These are phyloP conservation scores for Hypericum androsaemum DNA, from an alignment of 345 rosid species.

Conservation along the genomic window DNA sequence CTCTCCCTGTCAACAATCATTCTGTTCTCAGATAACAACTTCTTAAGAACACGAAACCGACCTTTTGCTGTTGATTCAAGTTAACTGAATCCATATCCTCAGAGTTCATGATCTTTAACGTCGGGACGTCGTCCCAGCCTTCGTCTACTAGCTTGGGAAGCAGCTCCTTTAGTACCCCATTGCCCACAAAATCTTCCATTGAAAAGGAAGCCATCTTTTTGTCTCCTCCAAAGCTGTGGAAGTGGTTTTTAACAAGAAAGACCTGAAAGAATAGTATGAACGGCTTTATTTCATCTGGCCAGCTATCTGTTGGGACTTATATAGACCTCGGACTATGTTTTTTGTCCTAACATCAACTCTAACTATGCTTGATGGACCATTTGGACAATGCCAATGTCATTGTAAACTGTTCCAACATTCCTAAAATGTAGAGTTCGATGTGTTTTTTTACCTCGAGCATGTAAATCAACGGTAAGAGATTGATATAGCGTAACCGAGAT, in stretches of 20 bases:
- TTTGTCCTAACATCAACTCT: too few species aligned
- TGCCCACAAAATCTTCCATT: conserved; percentile 51
- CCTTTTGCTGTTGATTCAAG: conserved; percentile 53
- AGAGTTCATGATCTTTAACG: conserved; percentile 52
- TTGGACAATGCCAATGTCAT: too few species aligned
- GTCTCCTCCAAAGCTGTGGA: background rate
- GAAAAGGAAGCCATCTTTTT: conserved; percentile 49
- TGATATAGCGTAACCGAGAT: too few species aligned
- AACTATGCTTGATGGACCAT: too few species aligned
- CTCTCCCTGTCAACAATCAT: too few species aligned
- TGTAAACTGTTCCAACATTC: too few species aligned
- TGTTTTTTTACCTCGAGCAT: too few species aligned
- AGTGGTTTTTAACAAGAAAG: background rate
- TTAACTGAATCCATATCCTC: conserved; percentile 45
- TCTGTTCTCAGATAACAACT: background rate
- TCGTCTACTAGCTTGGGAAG: conserved; percentile 50
- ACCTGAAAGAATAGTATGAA: background rate
- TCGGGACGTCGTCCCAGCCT: conserved; percentile 73
- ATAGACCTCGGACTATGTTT: background rate
- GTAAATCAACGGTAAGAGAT: too few species aligned
- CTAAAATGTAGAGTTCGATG: too few species aligned
- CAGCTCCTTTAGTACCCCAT: conserved; percentile 35
- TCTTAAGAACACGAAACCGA: conserved; percentile 7
- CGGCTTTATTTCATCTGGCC: too few species aligned
- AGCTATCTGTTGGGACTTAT: background rate